Base-by-base conservation (phyloP, 106 monocot species). In the Acorus gramineus region DNA sequence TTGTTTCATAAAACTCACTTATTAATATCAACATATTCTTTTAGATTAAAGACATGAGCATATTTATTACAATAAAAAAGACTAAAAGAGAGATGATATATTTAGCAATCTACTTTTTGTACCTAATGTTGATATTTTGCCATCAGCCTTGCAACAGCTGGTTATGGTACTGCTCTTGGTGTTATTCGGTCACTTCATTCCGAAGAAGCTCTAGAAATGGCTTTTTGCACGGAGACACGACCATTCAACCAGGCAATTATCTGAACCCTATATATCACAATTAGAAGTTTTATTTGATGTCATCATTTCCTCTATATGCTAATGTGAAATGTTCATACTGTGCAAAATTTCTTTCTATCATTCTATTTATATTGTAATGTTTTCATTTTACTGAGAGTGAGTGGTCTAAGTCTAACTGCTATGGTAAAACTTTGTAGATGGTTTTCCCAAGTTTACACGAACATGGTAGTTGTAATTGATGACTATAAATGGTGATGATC, bases 151-250 rank as follows among this genome's bases (percentile, higher is more conserved):
- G 98, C 98, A 3, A 98, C 92, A 75, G 98, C 92, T 79, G 98
- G 91, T 59, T 98, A 92, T 79, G 98, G 98, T 69, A 98, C 98
- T 70, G 92, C 98, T 44, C 85, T 98, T 71, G 98, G 92, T 42
- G 98, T 98, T 42, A 89, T 98, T 48, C 91, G 98, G 50, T 74
- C 98, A 43, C 74, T 92, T 69, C 83, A 89, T 78, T 63, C 79
- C 69, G 74, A 69, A 64, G 92, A 79, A 55, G 51, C 66, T 63
- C 54, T 98, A 46, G 85, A 85, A 63, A 84, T 55, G 61, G 87
- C 85, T 14, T 98, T 84, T 50, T 98, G 98, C 73, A 98, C 98
- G 0, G 98, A 98, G 71, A 98, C 98, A 71, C 77, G 98, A 0
- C 98, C 98, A 68, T 98, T 85, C 84, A 98, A 98, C 69, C 92